Evolutionary conservation across 257 asterid genomes (phyloP), one percentile per base, ranked within the genome.

Genomic region (Avicennia marina): DNA sequence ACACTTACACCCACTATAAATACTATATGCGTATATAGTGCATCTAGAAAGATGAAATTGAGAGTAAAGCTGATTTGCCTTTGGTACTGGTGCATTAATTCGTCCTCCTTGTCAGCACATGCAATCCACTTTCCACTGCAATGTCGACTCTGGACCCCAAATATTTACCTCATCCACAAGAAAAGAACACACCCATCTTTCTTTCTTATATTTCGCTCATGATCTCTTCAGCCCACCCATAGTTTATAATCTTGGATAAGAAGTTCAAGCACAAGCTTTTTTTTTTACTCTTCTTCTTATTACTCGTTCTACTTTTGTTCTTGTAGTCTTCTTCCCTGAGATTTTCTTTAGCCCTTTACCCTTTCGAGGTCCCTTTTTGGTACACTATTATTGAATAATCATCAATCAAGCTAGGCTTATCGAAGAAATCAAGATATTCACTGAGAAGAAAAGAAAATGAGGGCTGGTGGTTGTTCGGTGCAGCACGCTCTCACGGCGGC

Each of bases 41-140:
- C 29, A 39, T 59, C 2, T 17, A 54, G 48, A 44, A 38, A 61
- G 40, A 41, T 66, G 62, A 55, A 62, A 71, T 72, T 27, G 62
- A 59, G 51, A 53, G 64, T 75, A 85, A 82, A 82, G 95, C 72
- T 78, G 76, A 67, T 62, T 63, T 75, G 77, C 93, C 90, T 81
- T 84, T 81, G 80, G 58, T 69, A 66, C 76, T 68, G 83, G 45
- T 74, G 79, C 75, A 65, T 67, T 72, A 59, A 71, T 66, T 60
- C 83, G 15, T 72, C 81, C 77, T 75, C 81, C 83, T 65, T 48
- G 80, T 75, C 82, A 80, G 45, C 94, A 81, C 90, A 81, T 86
- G 95, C 88, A 76, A 70, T 77, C 95, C 94, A 83, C 94, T 86
- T 86, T 81, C 84, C 76, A 53, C 79, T 54, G 48, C 71, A 61